These are phyloP conservation scores for Yamadazyma sp. DNA, from an alignment of 805 yeast genomes.

Conservation along the genomic window DNA sequence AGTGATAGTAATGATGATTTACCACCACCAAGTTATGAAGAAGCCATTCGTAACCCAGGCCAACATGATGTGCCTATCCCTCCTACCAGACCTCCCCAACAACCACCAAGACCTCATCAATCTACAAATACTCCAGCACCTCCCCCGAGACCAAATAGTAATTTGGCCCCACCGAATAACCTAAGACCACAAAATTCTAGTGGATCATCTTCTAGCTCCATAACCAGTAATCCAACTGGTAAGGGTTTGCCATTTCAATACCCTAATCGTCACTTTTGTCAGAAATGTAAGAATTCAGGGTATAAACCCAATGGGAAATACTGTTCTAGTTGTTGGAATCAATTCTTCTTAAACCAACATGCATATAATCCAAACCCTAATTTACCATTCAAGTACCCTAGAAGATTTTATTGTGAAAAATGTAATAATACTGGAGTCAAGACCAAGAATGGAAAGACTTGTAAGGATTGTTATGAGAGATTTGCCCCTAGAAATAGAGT, in stretches of 20 bases:
- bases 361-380: constrained; percentile 46
- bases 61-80: too few relatives aligned
- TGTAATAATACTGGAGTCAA: constrained; percentile 73
- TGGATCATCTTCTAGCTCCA: constrained; percentile 5
- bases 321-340: constrained; percentile 31
- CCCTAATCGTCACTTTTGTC: constrained; percentile 29
- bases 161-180: constrained; percentile 5
- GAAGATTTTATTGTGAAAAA: constrained; percentile 56
- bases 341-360: constrained; percentile 22
- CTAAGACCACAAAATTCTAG: constrained; percentile 1
- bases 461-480: constrained; percentile 66
- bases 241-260: constrained; percentile 19
- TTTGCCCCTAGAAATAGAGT: constrained; percentile 47
- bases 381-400: constrained; percentile 68
- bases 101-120: constrained; percentile 8
- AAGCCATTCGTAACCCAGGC: constrained; percentile 31
- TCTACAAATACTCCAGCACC: constrained; percentile 12
- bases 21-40: constrained; percentile 49
- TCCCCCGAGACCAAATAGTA: constrained; percentile 9
- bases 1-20: neutral
- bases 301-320: constrained; percentile 23
- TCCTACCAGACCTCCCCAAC: constrained; percentile 9
- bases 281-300: constrained; percentile 35
- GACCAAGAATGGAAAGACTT: constrained; percentile 59
- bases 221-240: constrained; percentile 17